A percentile compares a stretch with the other conserved stretches of the same genome.
These are phyloP conservation scores for Colletotrichum kahawae DNA, from an alignment of 2,329 filamentous ascomycete genomes.

Conservation along the genomic window DNA sequence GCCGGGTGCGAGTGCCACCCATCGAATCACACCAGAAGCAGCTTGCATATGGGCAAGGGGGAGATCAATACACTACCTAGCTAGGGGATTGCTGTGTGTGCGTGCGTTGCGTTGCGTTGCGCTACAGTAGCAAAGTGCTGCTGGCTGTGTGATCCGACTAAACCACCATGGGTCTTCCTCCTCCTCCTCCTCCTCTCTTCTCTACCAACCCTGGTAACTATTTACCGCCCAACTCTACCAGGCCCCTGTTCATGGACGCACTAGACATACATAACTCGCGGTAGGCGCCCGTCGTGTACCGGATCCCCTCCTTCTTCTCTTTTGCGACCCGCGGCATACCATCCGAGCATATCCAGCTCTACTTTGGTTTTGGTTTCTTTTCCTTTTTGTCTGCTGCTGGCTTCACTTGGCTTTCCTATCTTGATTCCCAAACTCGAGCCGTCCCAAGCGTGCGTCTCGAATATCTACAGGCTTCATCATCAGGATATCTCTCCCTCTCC, in stretches of 20 bases:
- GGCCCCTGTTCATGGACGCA: constrained; percentile 18
- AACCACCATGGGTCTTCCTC: constrained; percentile 12
- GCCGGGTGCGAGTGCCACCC: constrained; percentile 12
- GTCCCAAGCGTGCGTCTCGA: neutral
- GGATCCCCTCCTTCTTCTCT: constrained; percentile 39
- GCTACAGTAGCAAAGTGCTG: neutral
- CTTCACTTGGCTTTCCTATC: constrained; percentile 24
- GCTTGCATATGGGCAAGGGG: constrained; percentile 15
- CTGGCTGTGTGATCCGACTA: constrained; percentile 21
- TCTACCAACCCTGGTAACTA: neutral
- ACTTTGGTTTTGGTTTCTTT: constrained; percentile 23
- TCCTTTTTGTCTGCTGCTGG: constrained; percentile 26
- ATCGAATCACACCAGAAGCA: constrained; percentile 22
- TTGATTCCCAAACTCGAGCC: constrained; percentile 25
- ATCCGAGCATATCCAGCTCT: constrained; percentile 37
- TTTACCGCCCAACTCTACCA: neutral
- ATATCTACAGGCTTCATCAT: neutral
- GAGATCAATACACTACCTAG: neutral
- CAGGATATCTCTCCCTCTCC: neutral
- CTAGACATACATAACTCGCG: constrained; percentile 52
- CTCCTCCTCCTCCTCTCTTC: neutral
- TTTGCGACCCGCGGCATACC: constrained; percentile 44
- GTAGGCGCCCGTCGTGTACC: constrained; percentile 47
- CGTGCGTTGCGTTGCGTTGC: constrained; percentile 13
- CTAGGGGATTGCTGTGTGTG: constrained; percentile 3